These are phyloP conservation scores for Verticillium longisporum DNA, from an alignment of 2,329 filamentous ascomycete species.

Conservation along the genomic window DNA sequence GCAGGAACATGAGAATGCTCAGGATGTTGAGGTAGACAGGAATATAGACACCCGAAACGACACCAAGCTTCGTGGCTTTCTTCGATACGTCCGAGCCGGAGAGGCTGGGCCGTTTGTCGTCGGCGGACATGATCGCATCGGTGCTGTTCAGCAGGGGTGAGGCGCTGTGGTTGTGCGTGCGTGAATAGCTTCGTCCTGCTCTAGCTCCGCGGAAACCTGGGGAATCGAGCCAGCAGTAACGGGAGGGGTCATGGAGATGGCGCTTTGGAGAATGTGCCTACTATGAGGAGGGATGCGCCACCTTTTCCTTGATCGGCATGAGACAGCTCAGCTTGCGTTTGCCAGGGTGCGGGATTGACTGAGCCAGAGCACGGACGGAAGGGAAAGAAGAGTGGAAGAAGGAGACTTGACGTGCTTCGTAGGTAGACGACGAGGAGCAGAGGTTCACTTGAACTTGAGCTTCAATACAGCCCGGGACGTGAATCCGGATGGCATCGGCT, in stretches of 20 bases:
- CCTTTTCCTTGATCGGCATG: background rate
- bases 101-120: slow-evolving; percentile 8
- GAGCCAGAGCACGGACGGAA: background rate
- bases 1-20: slow-evolving; percentile 87
- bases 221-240: background rate
- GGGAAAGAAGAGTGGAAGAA: background rate
- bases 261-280: background rate
- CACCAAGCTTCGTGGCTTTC: slow-evolving; percentile 60
- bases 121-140: slow-evolving; percentile 5
- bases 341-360: background rate
- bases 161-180: background rate
- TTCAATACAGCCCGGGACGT: background rate
- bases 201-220: background rate
- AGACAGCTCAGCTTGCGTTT: background rate
- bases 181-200: background rate
- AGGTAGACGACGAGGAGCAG: background rate
- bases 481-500: background rate
- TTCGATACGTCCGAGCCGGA: slow-evolving; percentile 23
- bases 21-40: slow-evolving; percentile 85
- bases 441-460: background rate
- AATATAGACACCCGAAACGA: slow-evolving; percentile 75
- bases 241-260: background rate
- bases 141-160: background rate
- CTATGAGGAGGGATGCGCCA: background rate
- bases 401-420: background rate